Evolutionary conservation across 495 filamentous ascomycete genomes (phyloP).

Genomic region (Neurospora tetraspora): DNA sequence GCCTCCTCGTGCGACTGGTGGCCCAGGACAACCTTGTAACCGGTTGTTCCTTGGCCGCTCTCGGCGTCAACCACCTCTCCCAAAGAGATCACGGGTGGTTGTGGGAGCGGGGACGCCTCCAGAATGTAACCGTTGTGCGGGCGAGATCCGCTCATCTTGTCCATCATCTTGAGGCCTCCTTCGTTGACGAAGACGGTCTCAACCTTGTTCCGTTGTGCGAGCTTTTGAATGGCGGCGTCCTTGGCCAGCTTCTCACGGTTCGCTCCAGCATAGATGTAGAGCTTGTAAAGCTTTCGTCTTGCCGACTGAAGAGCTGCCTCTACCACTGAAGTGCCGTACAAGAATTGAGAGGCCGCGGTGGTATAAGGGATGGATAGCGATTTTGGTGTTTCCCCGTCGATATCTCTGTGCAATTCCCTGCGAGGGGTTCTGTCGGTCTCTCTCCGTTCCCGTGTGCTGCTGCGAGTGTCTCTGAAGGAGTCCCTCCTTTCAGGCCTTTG

Average conservation of each 20-base stretch:
- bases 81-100: constrained; percentile 56
- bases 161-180: constrained; percentile 50
- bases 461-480: not conserved
- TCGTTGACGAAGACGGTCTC: constrained; percentile 39
- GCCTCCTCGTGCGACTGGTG: constrained; percentile 67
- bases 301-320: constrained; percentile 63
- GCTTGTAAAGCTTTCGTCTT: constrained; percentile 66
- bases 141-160: constrained; percentile 72
- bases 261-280: constrained; percentile 63
- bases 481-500: not conserved
- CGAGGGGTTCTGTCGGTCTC: not conserved
- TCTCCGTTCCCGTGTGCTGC: not conserved
- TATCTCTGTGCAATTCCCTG: not conserved
- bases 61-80: constrained; percentile 31
- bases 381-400: not conserved
- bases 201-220: constrained; percentile 50
- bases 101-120: constrained; percentile 75
- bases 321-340: constrained; percentile 78
- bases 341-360: constrained; percentile 79
- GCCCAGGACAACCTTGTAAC: constrained; percentile 47
- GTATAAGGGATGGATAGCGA: constrained; percentile 65
- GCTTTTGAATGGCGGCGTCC: constrained; percentile 39
- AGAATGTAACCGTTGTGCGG: constrained; percentile 89
- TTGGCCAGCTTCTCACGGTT: constrained; percentile 31
- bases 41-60: constrained; percentile 15